Evolutionary conservation across 805 yeast species (phyloP).

Genomic region (Saitoella complicata): DNA sequence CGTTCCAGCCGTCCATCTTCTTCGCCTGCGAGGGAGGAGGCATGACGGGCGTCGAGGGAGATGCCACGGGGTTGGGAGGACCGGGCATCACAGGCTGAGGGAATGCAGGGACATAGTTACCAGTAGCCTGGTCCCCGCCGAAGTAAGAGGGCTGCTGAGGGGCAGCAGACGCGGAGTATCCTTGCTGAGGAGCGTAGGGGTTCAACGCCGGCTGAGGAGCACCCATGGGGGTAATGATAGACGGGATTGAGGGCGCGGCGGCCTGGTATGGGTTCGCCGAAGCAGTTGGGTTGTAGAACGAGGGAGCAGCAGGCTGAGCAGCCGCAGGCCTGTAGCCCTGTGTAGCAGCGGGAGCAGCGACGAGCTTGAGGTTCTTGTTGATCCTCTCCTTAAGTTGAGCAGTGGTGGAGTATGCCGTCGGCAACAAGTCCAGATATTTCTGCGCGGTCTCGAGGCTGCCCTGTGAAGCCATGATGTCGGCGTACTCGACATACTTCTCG

Average conservation of each 20-base stretch:
- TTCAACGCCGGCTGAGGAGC: no score
- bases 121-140: conserved; percentile 6
- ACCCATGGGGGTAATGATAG: conserved; percentile 5
- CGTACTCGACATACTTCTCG: conserved; percentile 61
- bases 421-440: conserved; percentile 50
- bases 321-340: conserved; percentile 5
- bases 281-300: conserved; percentile 4
- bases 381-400: conserved; percentile 64
- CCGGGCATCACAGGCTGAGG: conserved; percentile 1
- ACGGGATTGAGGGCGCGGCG: conserved; percentile 12
- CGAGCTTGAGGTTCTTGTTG: conserved; percentile 35
- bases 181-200: no score
- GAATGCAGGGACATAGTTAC: conserved; percentile 3
- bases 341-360: conserved; percentile 9
- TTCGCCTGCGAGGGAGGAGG: conserved; percentile 10
- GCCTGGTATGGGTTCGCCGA: conserved; percentile 13
- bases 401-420: conserved; percentile 56
- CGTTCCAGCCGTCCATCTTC: conserved; percentile 13
- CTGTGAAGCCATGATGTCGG: conserved; percentile 58
- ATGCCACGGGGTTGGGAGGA: conserved; percentile 1
- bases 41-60: conserved; percentile 2
- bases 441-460: conserved; percentile 76
- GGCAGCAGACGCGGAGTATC: not conserved
- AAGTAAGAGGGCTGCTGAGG: conserved; percentile 16
- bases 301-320: conserved; percentile 2